Evolutionary conservation across 2,329 filamentous ascomycete species (phyloP).

Genomic region (Keithomyces neogunnii): DNA sequence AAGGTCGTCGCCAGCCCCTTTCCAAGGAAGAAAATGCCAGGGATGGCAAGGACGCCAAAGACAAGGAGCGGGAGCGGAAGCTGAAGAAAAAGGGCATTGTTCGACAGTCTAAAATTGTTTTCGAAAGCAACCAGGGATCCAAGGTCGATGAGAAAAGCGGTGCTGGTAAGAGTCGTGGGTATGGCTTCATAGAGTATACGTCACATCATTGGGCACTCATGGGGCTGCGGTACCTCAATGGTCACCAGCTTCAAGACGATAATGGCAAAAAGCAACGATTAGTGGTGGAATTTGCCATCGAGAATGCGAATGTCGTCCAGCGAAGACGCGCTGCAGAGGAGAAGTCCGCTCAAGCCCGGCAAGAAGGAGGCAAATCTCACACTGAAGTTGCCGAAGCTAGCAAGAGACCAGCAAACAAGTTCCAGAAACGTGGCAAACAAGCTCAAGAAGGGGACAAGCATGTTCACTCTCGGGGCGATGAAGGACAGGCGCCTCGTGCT

Average conservation of each 20-base stretch:
- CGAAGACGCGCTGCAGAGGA: slow-evolving; percentile 44
- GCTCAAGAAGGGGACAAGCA: neutral
- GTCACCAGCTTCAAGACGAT: slow-evolving; percentile 50
- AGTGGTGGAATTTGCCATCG: slow-evolving; percentile 95
- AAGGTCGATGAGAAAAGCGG: slow-evolving; percentile 73
- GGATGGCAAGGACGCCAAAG: slow-evolving; percentile 70
- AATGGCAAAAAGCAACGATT: slow-evolving; percentile 78
- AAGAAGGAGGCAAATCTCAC: slow-evolving; percentile 23
- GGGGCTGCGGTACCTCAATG: slow-evolving; percentile 90
- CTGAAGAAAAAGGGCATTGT: slow-evolving; percentile 79
- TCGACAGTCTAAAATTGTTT: slow-evolving; percentile 88
- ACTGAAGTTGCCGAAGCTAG: slow-evolving; percentile 12
- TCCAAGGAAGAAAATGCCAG: slow-evolving; percentile 84
- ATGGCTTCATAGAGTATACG: slow-evolving; percentile 95
- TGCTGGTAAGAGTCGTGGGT: slow-evolving; percentile 79
- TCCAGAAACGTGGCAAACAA: neutral
- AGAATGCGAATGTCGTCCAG: slow-evolving; percentile 92
- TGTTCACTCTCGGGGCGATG: slow-evolving; percentile 19
- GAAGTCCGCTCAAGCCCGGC: slow-evolving; percentile 19
- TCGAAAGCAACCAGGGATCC: slow-evolving; percentile 75
- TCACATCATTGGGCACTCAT: slow-evolving; percentile 92
- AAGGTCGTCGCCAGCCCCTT: slow-evolving; percentile 63
- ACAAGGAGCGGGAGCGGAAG: slow-evolving; percentile 72
- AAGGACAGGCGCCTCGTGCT: slow-evolving; percentile 18
- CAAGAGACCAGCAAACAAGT: neutral